These are phyloP conservation scores for Zarea fungicola DNA, from an alignment of 2,329 filamentous ascomycete species.

Conservation along the genomic window DNA sequence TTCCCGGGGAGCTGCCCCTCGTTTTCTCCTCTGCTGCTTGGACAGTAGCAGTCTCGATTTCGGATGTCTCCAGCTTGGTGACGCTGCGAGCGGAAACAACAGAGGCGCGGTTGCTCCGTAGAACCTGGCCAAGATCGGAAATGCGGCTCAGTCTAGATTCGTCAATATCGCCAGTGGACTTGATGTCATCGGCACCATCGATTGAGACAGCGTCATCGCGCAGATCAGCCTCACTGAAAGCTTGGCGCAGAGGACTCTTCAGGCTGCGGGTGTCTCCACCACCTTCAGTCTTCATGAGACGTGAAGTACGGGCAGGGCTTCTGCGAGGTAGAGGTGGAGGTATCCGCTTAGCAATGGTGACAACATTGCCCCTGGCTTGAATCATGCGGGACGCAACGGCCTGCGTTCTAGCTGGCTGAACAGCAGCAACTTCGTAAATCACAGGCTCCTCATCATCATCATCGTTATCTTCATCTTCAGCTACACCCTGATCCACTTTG, in stretches of 20 bases:
- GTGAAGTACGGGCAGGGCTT: conserved; percentile 62
- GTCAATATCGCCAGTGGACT: conserved; percentile 7
- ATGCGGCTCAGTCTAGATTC: conserved; percentile 3
- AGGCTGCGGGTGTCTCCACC: conserved; percentile 54
- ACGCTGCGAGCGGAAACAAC: background rate
- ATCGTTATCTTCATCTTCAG: conserved; percentile 40
- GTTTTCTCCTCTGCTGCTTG: background rate
- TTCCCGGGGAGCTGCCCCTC: background rate
- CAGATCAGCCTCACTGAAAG: conserved; percentile 36
- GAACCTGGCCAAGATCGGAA: conserved; percentile 2
- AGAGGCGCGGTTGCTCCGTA: background rate
- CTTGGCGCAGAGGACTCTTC: conserved; percentile 46
- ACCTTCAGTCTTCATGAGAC: conserved; percentile 46
- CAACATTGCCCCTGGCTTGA: conserved; percentile 68
- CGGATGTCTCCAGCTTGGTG: background rate
- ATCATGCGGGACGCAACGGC: conserved; percentile 62
- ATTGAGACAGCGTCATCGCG: conserved; percentile 13
- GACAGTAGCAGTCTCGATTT: background rate
- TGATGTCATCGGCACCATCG: conserved; percentile 3
- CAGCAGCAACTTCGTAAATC: conserved; percentile 61
- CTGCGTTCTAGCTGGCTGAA: conserved; percentile 49
- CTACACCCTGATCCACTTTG: conserved; percentile 11
- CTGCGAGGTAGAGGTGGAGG: conserved; percentile 73
- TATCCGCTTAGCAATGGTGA: conserved; percentile 76
- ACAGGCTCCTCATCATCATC: conserved; percentile 59